Conservation (phyloP, 2,329 filamentous ascomycete genomes). For the Elsinoe ampelina region DNA sequence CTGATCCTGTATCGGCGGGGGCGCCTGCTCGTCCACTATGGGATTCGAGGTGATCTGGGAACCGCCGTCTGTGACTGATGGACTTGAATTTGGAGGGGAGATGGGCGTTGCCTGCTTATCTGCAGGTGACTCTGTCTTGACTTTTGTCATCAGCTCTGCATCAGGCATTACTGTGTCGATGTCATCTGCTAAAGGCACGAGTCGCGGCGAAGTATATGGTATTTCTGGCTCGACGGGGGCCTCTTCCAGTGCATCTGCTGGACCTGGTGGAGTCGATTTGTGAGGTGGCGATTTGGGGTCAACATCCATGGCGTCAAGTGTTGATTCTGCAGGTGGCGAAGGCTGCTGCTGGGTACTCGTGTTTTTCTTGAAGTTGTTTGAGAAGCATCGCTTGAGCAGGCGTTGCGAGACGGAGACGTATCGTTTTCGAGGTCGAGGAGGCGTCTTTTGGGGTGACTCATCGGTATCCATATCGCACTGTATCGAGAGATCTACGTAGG, state of each 20-base stretch:
- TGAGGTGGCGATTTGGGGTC: conserved; percentile 20
- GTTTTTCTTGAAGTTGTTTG: conserved; percentile 22
- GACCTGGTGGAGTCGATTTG: background rate
- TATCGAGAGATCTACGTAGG: conserved; percentile 22
- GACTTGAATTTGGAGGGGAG: conserved; percentile 1
- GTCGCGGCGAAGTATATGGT: background rate
- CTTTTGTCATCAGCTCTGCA: background rate
- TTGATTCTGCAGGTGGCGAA: conserved; percentile 7
- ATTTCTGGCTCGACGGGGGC: background rate
- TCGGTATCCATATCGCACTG: conserved; percentile 30
- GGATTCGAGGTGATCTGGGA: background rate
- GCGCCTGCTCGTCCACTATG: background rate
- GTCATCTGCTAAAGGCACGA: background rate
- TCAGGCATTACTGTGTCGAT: conserved; percentile 15
- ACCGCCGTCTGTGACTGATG: background rate
- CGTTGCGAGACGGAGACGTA: conserved; percentile 25
- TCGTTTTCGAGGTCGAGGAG: conserved; percentile 19
- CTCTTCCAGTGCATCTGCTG: background rate
- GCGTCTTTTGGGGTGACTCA: conserved; percentile 19
- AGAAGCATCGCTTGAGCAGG: conserved; percentile 26
- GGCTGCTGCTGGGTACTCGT: conserved; percentile 3
- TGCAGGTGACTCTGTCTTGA: background rate
- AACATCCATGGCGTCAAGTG: conserved; percentile 18
- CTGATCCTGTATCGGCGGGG: background rate
- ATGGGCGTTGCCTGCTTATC: conserved; percentile 3